These are phyloP conservation scores for Rutstroemia sydowiana DNA, from an alignment of 2,329 filamentous ascomycete species.

Conservation along the genomic window DNA sequence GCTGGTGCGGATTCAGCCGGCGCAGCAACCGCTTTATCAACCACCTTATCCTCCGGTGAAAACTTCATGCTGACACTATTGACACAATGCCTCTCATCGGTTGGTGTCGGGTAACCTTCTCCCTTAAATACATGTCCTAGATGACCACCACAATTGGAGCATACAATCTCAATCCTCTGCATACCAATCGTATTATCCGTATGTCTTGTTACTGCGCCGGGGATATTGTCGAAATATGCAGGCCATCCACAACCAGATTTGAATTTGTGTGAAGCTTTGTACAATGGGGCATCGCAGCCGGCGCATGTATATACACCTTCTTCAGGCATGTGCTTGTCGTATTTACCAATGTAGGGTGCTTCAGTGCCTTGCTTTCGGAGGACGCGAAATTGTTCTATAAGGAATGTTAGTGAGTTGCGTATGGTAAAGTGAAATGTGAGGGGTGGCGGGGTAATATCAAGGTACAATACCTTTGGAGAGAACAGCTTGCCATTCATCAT, in stretches of 20 bases:
- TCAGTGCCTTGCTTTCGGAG: constrained; percentile 92
- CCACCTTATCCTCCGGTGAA: constrained; percentile 53
- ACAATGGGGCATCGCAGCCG: constrained; percentile 79
- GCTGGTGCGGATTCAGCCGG: background rate
- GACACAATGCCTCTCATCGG: constrained; percentile 94
- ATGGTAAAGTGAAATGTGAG: background rate
- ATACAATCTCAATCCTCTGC: constrained; percentile 86
- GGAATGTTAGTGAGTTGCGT: constrained; percentile 27
- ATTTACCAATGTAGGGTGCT: constrained; percentile 68
- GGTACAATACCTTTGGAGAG: constrained; percentile 66
- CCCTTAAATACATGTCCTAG: constrained; percentile 89
- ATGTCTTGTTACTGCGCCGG: constrained; percentile 79
- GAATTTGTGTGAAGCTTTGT: constrained; percentile 93
- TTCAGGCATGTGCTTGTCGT: constrained; percentile 75
- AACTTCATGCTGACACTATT: constrained; percentile 91
- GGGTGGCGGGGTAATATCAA: background rate
- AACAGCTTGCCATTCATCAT: constrained; percentile 84
- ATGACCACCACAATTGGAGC: constrained; percentile 88
- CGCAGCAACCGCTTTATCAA: constrained; percentile 32
- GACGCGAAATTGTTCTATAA: constrained; percentile 84
- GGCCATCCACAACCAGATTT: constrained; percentile 96
- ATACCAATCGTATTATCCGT: constrained; percentile 74
- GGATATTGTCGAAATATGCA: constrained; percentile 92
- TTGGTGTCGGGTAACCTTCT: constrained; percentile 75
- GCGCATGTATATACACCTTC: constrained; percentile 80